Evolutionary conservation across 164 flowering plant genomes (phyloP).

Genomic region (Aristolochia contorta): DNA sequence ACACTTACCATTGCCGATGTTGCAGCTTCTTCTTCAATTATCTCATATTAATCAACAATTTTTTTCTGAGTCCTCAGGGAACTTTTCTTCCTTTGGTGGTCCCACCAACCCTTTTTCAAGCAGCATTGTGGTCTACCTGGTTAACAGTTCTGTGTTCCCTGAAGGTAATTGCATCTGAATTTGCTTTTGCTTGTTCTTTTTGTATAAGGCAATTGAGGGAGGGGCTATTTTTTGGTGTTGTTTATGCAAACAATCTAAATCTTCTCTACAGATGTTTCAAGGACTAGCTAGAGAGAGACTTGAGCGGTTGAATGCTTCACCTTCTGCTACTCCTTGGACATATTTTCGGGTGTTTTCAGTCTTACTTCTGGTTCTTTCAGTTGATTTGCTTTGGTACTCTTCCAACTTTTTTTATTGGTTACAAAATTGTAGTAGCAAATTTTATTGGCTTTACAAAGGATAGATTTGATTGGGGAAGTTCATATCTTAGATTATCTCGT

Average conservation of each 20-base stretch:
- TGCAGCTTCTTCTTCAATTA: too few species aligned
- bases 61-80: conserved; percentile 35
- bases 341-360: conserved; percentile 86
- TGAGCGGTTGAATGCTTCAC: conserved; percentile 88
- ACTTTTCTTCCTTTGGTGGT: conserved; percentile 81
- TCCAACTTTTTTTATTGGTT: not conserved
- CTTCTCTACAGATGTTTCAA: conserved; percentile 74
- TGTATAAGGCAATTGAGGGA: too few species aligned
- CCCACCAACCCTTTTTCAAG: conserved; percentile 66
- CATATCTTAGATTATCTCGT: too few species aligned
- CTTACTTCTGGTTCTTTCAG: conserved; percentile 50
- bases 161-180: conserved; percentile 44
- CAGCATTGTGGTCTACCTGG: conserved; percentile 79
- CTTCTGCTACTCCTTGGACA: conserved; percentile 82
- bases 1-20: not conserved
- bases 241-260: too few species aligned
- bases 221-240: too few species aligned
- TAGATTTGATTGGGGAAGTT: too few species aligned
- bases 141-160: conserved; percentile 65
- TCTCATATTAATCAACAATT: not conserved
- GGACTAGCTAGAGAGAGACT: conserved; percentile 90
- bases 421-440: too few species aligned
- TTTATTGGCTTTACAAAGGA: too few species aligned
- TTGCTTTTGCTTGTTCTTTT: not conserved
- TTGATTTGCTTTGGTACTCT: conserved; percentile 64